phyloP scores from a whole-genome alignment of 352 stramenopile species.

The Phytopythium sindhum region DNA sequence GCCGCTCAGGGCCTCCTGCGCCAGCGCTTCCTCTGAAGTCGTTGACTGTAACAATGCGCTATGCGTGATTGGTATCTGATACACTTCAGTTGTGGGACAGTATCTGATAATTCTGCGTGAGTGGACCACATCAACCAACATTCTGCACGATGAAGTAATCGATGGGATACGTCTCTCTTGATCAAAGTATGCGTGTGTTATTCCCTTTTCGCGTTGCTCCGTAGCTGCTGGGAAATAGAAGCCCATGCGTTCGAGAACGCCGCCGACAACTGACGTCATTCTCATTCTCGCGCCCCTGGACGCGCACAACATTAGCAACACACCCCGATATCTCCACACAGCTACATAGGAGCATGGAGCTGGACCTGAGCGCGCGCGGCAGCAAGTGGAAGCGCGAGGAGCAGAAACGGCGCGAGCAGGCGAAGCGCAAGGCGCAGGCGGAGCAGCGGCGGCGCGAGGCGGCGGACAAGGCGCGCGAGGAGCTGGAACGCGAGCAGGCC shows the following conservation, averaged over 20 bases:
- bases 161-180: neutral
- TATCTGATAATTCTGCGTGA: neutral
- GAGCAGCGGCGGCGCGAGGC: conserved; percentile 39
- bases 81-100: too few species aligned
- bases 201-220: too few species aligned
- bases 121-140: neutral
- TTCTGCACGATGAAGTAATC: neutral
- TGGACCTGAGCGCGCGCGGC: conserved; percentile 65
- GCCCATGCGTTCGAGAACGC: neutral
- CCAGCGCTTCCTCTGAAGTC: conserved; percentile 4
- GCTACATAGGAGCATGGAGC: conserved; percentile 36
- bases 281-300: too few species aligned
- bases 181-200: too few species aligned
- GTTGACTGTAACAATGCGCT: too few species aligned
- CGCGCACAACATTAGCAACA: neutral
- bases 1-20: conserved; percentile 1
- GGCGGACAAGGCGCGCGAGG: conserved; percentile 33
- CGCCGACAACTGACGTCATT: neutral
- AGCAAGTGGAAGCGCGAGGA: conserved; percentile 71
- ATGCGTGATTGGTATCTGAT: too few species aligned
- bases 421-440: conserved; percentile 31
- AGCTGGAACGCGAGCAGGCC: conserved; percentile 41
- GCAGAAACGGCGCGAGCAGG: conserved; percentile 52
- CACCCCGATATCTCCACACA: neutral
- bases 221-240: too few species aligned